Evolutionary conservation across 768 basidiomycete genomes (phyloP), one percentile per base, ranked within the genome.

Genomic region (Psilocybe cyanescens): DNA sequence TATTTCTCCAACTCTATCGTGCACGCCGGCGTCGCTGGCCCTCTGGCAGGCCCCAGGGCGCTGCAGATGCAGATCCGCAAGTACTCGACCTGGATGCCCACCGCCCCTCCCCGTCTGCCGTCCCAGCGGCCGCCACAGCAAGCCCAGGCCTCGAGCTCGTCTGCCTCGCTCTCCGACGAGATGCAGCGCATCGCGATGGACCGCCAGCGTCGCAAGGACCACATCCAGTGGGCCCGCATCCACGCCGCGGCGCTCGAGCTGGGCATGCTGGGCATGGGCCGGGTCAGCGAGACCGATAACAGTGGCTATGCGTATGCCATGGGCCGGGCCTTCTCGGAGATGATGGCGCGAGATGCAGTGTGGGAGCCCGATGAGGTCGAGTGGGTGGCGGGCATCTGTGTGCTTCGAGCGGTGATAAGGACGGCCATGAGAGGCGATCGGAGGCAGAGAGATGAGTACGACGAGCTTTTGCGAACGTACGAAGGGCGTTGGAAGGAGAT

Each of bases 401-500:
- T 87, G 28, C 68, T 88, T 59, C 74, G 84, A 8, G 83, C 84
- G 35, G 78, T 88, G 45, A 87, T 88, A 58, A 75, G 86, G 58
- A 83, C 82, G 16, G 81, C 79, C 0, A 77, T 81, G 69, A 71
- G 80, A 46, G 78, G 78, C n/a, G 79, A 81, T 67, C 70, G 76
- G 55, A 73, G 78, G 62, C 80, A 83, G 63, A 74, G 82, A 62
- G 77, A 81, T 45, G 80, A 85, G 59, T 87, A 86, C 67, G 85
- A 83, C 56, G 82, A 81, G 31, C 65, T 88, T 19, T 57, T 88
- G 68, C 75, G 79, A 45, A 81, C 78, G 6, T 88, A 88, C 68
- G 86, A 88, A 67, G 76, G 81, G n/a, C 73, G 86, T 57, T 88
- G 87, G 87, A 88, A 88, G 68, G 87, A 88, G 69, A 88, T 88